Evolutionary conservation across 1,284 basidiomycete species (phyloP).

Genomic region (Cryptococcus amylolentus): DNA sequence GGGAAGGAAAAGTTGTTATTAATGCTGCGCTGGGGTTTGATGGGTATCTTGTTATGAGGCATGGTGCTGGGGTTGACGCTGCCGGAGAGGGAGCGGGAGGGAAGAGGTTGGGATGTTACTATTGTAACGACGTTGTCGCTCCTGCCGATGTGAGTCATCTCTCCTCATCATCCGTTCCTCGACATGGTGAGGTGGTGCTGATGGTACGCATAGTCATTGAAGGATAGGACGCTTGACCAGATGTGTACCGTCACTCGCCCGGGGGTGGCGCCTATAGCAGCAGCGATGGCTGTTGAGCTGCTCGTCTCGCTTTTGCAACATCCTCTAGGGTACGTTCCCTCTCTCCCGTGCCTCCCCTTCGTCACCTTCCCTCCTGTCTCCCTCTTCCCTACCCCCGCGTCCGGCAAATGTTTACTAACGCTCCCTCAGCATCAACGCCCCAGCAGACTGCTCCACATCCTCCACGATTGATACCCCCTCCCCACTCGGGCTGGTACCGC

Average conservation of each 20-base stretch:
- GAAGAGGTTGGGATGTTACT: conserved; percentile 79
- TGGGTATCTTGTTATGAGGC: conserved; percentile 94
- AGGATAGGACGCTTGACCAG: conserved; percentile 92
- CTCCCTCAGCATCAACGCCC: conserved; percentile 59
- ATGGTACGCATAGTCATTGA: conserved; percentile 64
- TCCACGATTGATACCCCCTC: conserved; percentile 46
- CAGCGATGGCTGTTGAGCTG: conserved; percentile 86
- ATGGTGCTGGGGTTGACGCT: conserved; percentile 56
- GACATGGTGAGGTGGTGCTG: background rate
- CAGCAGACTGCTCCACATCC: conserved; percentile 51
- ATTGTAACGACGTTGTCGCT: conserved; percentile 96
- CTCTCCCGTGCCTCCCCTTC: conserved; percentile 21
- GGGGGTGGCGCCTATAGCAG: conserved; percentile 87
- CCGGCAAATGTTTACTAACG: background rate
- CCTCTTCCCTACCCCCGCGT: background rate
- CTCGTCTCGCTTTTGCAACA: conserved; percentile 87
- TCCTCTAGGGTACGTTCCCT: conserved; percentile 65
- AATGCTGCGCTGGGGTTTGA: conserved; percentile 97
- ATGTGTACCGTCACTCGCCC: conserved; percentile 99
- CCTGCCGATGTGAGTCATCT: conserved; percentile 90
- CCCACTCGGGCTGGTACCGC: conserved; percentile 81
- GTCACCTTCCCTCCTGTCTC: conserved; percentile 22
- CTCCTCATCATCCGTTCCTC: conserved; percentile 45
- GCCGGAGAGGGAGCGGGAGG: background rate
- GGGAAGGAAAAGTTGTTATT: conserved; percentile 86